These are phyloP conservation scores for Cordyceps tenuipes DNA, from an alignment of 2,329 filamentous ascomycete species.

Conservation along the genomic window DNA sequence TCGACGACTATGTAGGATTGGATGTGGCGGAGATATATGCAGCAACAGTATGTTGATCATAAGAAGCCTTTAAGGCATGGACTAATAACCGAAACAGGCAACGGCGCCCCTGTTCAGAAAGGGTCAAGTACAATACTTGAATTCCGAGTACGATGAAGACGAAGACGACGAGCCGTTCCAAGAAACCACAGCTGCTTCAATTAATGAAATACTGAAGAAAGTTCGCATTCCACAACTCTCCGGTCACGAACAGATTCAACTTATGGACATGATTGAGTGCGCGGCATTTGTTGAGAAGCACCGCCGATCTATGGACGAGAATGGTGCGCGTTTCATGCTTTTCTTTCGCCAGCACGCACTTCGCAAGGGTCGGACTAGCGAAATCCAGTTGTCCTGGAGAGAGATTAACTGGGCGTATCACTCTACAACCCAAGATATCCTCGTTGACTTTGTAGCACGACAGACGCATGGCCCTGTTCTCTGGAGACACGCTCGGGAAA, in stretches of 20 bases:
- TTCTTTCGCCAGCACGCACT: conserved; percentile 78
- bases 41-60: conserved; percentile 16
- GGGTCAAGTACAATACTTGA: conserved; percentile 30
- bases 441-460: conserved; percentile 71
- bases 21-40: conserved; percentile 51
- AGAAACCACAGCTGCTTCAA: conserved; percentile 58
- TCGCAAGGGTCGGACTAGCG: conserved; percentile 54
- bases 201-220: conserved; percentile 70
- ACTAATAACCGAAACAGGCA: not conserved
- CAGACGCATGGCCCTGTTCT: conserved; percentile 73
- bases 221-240: conserved; percentile 73
- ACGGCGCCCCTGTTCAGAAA: conserved; percentile 17
- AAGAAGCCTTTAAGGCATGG: not conserved
- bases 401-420: conserved; percentile 84
- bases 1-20: conserved; percentile 71
- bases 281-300: conserved; percentile 78
- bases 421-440: conserved; percentile 78
- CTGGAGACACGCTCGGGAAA: conserved; percentile 80
- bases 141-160: conserved; percentile 25
- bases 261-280: conserved; percentile 79
- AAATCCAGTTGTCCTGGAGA: conserved; percentile 62
- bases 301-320: conserved; percentile 80
- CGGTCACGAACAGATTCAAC: conserved; percentile 75
- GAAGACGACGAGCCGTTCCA: conserved; percentile 57
- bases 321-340: conserved; percentile 77